Base-by-base conservation (phyloP, 345 rosid genomes). In the Eucalyptus tenuipes region DNA sequence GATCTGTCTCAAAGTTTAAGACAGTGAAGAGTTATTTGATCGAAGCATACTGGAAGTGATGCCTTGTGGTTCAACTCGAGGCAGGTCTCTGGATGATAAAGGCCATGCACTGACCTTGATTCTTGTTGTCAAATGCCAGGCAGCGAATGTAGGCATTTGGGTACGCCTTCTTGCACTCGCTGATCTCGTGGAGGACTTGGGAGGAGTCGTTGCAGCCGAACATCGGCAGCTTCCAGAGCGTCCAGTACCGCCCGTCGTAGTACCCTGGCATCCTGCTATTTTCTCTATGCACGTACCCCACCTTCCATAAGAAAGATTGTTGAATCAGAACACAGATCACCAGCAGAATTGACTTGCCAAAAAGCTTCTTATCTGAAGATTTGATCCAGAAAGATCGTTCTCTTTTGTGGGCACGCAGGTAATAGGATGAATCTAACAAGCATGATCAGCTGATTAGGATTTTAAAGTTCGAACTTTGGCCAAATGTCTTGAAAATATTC, bases 221-320 rank as follows among this genome's bases (percentile, higher is more conserved):
- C 96, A 96, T 94, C 17, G 97, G 98, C 87, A 96, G 93, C 90
- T 95, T 95, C 98, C 98, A 96, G 20, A 95, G 87, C 16, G 98
- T 96, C 95, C 95, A 96, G 71, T 94, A 95, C 90, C 97, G 92
- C 75, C 97, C 94, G 68, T 94, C 97, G 82, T 94, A 95, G 89
- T 94, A 95, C 13, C 98, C 96, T 20, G 98, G 96, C 87, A 94
- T 94, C 88, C 91, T 84, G 89, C 95, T 93, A 33, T 96, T 92
- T 89, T 93, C 94, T 49, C 95, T 92, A 13, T 45, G 75, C 48
- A 95, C 93, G 31, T 33, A 2, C 48, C 96, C 96, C 57, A 85
- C 88, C 98, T 94, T 18, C n/a, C 44, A 57, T 50, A 15, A 64
- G 44, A 79, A 4, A 12, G 22, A 44, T 40, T 31, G n/a, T 40